Evolutionary conservation across 1,284 basidiomycete species (phyloP), one percentile per base, ranked within the genome.

Genomic region (Sanghuangporus weigelae): DNA sequence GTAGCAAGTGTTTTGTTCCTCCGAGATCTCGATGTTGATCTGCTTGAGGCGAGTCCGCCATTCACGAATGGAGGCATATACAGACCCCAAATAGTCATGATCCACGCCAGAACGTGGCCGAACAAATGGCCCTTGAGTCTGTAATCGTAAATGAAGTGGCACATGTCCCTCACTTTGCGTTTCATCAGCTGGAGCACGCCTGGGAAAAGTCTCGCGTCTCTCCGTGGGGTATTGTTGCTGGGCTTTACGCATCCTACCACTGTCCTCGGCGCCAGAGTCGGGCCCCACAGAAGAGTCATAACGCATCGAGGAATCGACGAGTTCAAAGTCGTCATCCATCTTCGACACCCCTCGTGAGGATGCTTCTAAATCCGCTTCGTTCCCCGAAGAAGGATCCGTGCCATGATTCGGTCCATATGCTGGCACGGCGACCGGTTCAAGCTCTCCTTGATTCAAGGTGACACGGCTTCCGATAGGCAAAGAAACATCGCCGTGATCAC

Each of bases 1-100:
- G 69, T 89, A 92, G 58, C 82, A 77, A 42, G 82, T 78, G 55
- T 78, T 77, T 72, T 93, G 92, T 11, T 81, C 79, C 7, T 86
- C 83, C 8, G 78, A 77, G 63, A 92, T 90, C 68, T 87, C 84
- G 2, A 75, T 74, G 70, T 93, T 93, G 71, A 92, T 86, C 21
- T 78, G 75, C 75, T 91, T 91, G 42, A 93, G 75, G 65, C 77
- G 79, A 42, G 84, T 83, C 44, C 90, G 80, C 83, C 86, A 89
- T 59, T 79, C 76, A 38, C 82, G 84, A 69, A 92, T 92, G 57
- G 86, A 83, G 16, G 78, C 70, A 69, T 92, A 92, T 19, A 89
- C 84, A 5, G 75, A 69, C 3, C 86, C 84, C 7, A 92, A 81
- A 62, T 84, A 78, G 36, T 83, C 82, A 63, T 85, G 88, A 67